Evolutionary conservation across 345 rosid species (phyloP), one percentile per base, ranked within the genome.

Genomic region (Dipteronia dyeriana): DNA sequence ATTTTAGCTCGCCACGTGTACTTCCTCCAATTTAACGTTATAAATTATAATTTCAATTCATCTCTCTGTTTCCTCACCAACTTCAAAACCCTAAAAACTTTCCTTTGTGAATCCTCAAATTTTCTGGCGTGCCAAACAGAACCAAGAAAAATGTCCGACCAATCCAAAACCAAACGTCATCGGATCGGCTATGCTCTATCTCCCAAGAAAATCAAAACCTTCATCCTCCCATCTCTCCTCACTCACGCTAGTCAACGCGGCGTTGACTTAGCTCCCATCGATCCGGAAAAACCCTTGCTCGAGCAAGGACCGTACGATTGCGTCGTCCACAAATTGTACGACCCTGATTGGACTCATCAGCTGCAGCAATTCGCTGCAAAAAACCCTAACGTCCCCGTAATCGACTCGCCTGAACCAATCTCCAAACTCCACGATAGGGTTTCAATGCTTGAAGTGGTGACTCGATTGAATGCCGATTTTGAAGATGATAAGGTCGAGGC

Each of bases 251-350:
- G 45, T 75, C 31, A 65, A 65, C 86, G 73, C 54, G 83, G 84
- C 78, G 67, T 91, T 79, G 87, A 81, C 68, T 77, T 91, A 2
- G 66, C 84, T 69, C 64, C 75, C 62, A 80, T 89, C 62, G 90
- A 89, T 75, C 86, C 86, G 11, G 20, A 77, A 10, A 84, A 76
- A 45, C 75, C 91, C 16, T 71, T 89, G 72, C 31, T 68, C 31
- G 86, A 85, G 19, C 95, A 91, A 84, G 92, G 90, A 9, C 89
- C 82, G 9, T 86, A 89, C 14, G 89, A 91, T 81, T 86, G 89
- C 85, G 34, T 91, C 73, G 82, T 88, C 83, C 95, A 91, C 85
- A 89, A 89, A 74, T 69, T 88, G 3, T 85, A 85, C 38, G 93
- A 79, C 72, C 59, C 29, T 8, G 78, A 88, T 38, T 91, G 95